These are phyloP conservation scores for Xylaria polymorpha DNA, from an alignment of 2,329 filamentous ascomycete species.

Conservation along the genomic window DNA sequence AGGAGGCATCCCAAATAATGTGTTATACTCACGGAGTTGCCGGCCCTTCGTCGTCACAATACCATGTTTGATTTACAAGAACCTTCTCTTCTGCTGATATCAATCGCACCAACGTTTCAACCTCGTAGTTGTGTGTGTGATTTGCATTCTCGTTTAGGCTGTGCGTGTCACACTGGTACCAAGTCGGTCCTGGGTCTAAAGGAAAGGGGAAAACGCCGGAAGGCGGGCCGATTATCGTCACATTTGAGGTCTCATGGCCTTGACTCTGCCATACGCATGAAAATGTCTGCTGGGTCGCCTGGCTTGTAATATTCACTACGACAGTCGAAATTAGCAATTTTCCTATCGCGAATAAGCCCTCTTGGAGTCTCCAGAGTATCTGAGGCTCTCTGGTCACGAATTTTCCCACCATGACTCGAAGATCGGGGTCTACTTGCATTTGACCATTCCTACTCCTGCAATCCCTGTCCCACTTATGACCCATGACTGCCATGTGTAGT, in stretches of 20 bases:
- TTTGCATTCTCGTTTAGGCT: constrained; percentile 13
- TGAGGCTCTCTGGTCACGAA: background rate
- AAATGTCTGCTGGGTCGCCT: constrained; percentile 6
- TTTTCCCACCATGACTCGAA: background rate
- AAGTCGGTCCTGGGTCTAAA: constrained; percentile 1
- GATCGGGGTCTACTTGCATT: background rate
- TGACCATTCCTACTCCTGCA: constrained; percentile 11
- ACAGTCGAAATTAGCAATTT: background rate
- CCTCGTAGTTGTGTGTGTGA: constrained; percentile 21
- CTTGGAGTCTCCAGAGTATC: background rate
- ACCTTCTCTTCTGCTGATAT: constrained; percentile 13
- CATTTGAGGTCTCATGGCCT: constrained; percentile 17
- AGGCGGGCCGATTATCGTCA: constrained; percentile 19
- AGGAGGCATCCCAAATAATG: too few relatives aligned
- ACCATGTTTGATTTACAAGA: constrained; percentile 24
- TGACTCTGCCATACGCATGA: constrained; percentile 11
- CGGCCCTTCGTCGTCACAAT: constrained; percentile 22
- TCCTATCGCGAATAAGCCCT: background rate
- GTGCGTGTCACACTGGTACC: constrained; percentile 11
- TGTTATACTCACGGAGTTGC: constrained; percentile 6
- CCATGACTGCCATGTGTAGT: constrained; percentile 16
- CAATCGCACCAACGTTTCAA: constrained; percentile 20
- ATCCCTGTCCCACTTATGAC: background rate
- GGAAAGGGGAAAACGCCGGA: background rate
- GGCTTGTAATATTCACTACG: constrained; percentile 21